phyloP scores from a whole-genome alignment of 2,329 filamentous ascomycete species.

The Ophiostoma pallidulum region DNA sequence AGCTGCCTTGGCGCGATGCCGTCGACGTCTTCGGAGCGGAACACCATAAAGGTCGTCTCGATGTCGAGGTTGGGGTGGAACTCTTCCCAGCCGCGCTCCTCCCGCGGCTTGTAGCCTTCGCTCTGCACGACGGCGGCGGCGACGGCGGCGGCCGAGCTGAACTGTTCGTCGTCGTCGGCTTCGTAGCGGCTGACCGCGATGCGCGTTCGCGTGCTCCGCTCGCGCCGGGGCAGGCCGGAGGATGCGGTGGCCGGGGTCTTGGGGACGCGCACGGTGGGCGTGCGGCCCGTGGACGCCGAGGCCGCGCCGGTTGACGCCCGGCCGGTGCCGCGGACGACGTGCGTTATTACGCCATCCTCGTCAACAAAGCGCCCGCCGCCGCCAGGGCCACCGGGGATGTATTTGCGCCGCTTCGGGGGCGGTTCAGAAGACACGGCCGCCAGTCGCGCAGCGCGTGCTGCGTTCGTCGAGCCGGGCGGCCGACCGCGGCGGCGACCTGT shows the following conservation, averaged over 20 bases:
- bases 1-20: conserved; percentile 45
- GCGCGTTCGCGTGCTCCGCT: conserved; percentile 47
- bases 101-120: conserved; percentile 93
- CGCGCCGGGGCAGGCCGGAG: conserved; percentile 43
- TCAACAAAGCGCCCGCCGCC: conserved; percentile 80
- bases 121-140: conserved; percentile 81
- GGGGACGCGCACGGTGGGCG: conserved; percentile 37
- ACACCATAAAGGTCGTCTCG: conserved; percentile 67
- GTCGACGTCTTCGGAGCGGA: conserved; percentile 77
- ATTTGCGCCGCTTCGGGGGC: conserved; percentile 61
- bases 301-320: background rate
- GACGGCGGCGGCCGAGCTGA: conserved; percentile 79
- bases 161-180: conserved; percentile 53
- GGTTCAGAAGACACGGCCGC: conserved; percentile 43
- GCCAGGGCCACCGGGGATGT: conserved; percentile 78
- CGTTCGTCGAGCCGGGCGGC: conserved; percentile 26
- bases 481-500: conserved; percentile 39
- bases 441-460: conserved; percentile 27
- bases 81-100: conserved; percentile 95
- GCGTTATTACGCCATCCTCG: conserved; percentile 43
- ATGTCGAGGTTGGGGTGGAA: conserved; percentile 95
- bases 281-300: conserved; percentile 25
- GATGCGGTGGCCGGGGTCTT: conserved; percentile 27
- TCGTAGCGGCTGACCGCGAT: conserved; percentile 41
- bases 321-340: conserved; percentile 11